Evolutionary conservation across 2,329 filamentous ascomycete genomes (phyloP).

Genomic region (Dactylonectria estremocensis): DNA sequence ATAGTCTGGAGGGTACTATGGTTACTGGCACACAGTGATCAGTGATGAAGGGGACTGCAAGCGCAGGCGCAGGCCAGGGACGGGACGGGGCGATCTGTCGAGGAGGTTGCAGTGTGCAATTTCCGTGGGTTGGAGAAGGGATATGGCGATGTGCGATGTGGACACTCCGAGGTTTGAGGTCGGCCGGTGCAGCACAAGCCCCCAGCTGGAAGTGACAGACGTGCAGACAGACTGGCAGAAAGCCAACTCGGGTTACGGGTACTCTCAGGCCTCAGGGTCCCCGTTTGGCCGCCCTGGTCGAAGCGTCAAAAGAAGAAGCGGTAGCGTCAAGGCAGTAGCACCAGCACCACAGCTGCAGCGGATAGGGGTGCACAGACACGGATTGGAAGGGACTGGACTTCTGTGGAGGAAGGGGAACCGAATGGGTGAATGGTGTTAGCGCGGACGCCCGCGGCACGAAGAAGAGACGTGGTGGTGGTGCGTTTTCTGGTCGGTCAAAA

Average conservation of each 20-base stretch:
- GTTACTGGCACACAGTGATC: slow-evolving; percentile 25
- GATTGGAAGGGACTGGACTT: slow-evolving; percentile 11
- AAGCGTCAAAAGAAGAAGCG: slow-evolving; percentile 19
- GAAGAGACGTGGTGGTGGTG: slow-evolving; percentile 23
- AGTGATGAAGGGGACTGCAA: slow-evolving; percentile 19
- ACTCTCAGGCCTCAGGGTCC: not conserved
- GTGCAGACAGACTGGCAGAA: slow-evolving; percentile 10
- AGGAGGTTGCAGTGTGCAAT: slow-evolving; percentile 32
- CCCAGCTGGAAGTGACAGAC: slow-evolving; percentile 3
- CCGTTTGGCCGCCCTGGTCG: slow-evolving; percentile 13
- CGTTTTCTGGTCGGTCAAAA: slow-evolving; percentile 27
- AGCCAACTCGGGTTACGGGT: not conserved
- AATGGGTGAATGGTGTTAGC: slow-evolving; percentile 7
- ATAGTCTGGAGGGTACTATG: slow-evolving; percentile 5
- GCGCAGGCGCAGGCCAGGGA: slow-evolving; percentile 19
- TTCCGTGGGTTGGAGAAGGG: slow-evolving; percentile 23
- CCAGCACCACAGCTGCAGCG: slow-evolving; percentile 21
- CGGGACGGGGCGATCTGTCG: slow-evolving; percentile 28
- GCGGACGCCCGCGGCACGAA: slow-evolving; percentile 9
- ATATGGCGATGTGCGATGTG: slow-evolving; percentile 30
- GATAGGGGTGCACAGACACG: slow-evolving; percentile 28
- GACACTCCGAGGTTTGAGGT: slow-evolving; percentile 25
- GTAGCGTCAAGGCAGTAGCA: slow-evolving; percentile 15
- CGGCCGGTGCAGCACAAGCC: slow-evolving; percentile 2
- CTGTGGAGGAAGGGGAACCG: not conserved